Percentiles rank a stretch among this genome's conserved stretches.
Evolutionary conservation across 371 early-diverging fungal genomes (phyloP).

Genomic region (Rhizopus sp.): DNA sequence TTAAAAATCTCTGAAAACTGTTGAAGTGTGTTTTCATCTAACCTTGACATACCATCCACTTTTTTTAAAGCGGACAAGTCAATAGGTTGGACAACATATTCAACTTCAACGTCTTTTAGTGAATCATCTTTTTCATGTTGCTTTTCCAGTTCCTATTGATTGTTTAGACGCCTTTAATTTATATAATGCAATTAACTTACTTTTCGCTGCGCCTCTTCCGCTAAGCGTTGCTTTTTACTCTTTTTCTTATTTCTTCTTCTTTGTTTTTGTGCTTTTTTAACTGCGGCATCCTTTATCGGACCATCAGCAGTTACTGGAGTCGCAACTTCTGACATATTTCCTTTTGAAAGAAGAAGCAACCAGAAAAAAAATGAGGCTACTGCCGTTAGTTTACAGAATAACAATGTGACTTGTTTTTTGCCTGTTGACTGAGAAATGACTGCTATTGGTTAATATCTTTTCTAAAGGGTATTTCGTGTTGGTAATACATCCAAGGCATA

Average conservation of each 20-base stretch:
- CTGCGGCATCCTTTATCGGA: conserved; percentile 9
- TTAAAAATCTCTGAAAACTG: conserved; percentile 49
- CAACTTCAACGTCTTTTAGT: conserved; percentile 47
- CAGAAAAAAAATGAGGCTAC: background rate
- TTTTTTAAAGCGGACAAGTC: conserved; percentile 36
- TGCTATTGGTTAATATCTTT: no score
- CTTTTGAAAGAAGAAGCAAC: background rate
- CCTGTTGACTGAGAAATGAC: no score
- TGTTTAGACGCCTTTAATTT: conserved; percentile 8
- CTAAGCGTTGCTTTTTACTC: conserved; percentile 37
- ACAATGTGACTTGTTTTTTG: no score
- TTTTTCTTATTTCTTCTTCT: conserved; percentile 34
- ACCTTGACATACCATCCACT: conserved; percentile 29
- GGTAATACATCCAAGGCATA: no score
- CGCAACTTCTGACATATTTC: conserved; percentile 22
- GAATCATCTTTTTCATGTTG: conserved; percentile 22
- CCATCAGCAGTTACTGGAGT: conserved; percentile 10
- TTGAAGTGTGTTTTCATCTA: conserved; percentile 40
- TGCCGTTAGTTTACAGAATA: no score
- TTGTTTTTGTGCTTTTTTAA: conserved; percentile 19
- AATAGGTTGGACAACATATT: conserved; percentile 47
- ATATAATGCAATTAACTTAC: conserved; percentile 11
- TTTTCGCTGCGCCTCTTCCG: conserved; percentile 46
- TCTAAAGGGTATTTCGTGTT: no score
- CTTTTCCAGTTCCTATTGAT: conserved; percentile 23